Evolutionary conservation across 805 yeast genomes (phyloP).

Genomic region (Nakazawaea ishiwadae): DNA sequence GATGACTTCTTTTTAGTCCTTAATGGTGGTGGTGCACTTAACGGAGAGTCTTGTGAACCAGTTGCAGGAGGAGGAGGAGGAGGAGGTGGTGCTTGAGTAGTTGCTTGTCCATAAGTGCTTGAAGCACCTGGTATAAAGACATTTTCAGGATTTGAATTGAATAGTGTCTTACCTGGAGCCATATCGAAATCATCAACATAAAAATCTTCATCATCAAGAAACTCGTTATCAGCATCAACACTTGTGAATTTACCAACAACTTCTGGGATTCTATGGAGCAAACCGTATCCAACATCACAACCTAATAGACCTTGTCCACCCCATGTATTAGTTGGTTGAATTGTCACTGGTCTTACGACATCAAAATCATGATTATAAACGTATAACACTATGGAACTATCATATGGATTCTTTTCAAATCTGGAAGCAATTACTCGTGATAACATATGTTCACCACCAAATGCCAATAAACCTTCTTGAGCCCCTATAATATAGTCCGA

Average conservation of each 20-base stretch:
- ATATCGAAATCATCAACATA: conserved; percentile 11
- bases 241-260: conserved; percentile 46
- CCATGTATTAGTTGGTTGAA: conserved; percentile 69
- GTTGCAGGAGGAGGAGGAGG: neutral
- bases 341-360: conserved; percentile 79
- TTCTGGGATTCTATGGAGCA: conserved; percentile 80
- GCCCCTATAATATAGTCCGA: conserved; percentile 88
- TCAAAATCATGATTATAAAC: conserved; percentile 90
- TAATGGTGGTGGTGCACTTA: conserved; percentile 22
- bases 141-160: conserved; percentile 2
- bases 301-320: conserved; percentile 86
- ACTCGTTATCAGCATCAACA: conserved; percentile 14
- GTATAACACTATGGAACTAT: conserved; percentile 46
- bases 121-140: conserved; percentile 1
- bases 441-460: conserved; percentile 82
- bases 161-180: conserved; percentile 1
- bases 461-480: conserved; percentile 76
- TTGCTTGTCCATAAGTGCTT: neutral
- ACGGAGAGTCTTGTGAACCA: neutral
- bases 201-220: conserved; percentile 13
- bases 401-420: conserved; percentile 32
- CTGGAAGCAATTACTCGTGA: conserved; percentile 61
- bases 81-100: neutral
- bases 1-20: neutral
- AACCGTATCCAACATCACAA: conserved; percentile 93